Base-by-base conservation (phyloP, 2,329 filamentous ascomycete species). In the Nemania bipapillata region DNA sequence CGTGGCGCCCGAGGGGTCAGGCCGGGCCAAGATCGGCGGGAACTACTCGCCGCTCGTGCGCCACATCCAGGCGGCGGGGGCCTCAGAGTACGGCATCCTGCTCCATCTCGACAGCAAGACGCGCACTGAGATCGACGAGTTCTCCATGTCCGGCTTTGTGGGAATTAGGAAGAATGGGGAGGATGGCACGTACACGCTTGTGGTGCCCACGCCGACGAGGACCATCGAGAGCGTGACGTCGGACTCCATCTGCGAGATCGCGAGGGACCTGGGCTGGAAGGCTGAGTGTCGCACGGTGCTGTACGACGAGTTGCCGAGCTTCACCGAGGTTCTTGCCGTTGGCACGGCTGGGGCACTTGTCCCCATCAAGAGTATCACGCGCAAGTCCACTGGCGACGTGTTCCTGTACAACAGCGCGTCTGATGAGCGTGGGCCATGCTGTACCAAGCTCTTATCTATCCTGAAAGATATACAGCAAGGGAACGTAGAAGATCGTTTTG, bases 381-480 rank as follows among this genome's bases (percentile, higher is more conserved):
- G 56, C 26, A 59, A 32, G 22, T 59, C 56, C 22, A 59, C 56
- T 22, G 40, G 56, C 8, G 42, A 59, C n/a, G 56, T 50, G 15
- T 49, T 59, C 42, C 3, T 17, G 28, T 59, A 59, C 20, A 50
- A 50, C n/a, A 24, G 17, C 42, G 56, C 35, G 9, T 59, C 42
- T 35, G 40, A 59, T 3, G 56, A 59, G 56, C 26, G 15, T 15
- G 56, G 56, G 11, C 56, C 56, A 24, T 59, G 56, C 42, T 49
- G 42, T 26, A 15, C 24, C 42, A 49, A 35, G 17, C 56, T 59
- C 26, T 11, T 59, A 15, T 20, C 42, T 20, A 37, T 59, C 4
- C 56, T 59, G 15, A 49, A 50, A 50, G 40, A 20, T n/a, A 59
- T 59, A 20, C 56, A 59, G 56, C 56, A 59, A 26, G 56, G 56